Evolutionary conservation across 768 basidiomycete genomes (phyloP), one percentile per base, ranked within the genome.

Genomic region (Leccinum olivaceopallidum): DNA sequence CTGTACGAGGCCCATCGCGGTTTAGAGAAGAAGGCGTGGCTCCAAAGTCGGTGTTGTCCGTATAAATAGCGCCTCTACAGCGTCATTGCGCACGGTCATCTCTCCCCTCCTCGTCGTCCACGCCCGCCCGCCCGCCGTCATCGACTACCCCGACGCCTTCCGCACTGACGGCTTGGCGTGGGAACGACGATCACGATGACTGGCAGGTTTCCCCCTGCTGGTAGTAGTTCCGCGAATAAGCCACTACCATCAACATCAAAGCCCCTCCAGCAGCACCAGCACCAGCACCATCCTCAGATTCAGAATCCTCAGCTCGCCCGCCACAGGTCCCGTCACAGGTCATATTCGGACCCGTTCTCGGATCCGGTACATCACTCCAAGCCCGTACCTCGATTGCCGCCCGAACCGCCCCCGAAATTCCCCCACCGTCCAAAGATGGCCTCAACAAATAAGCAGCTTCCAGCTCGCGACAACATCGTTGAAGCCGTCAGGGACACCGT

Each of bases 401-500:
- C 75, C 37, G 69, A 73, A 39, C 74, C 67, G 6, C 72, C 74
- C 56, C 67, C 70, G 62, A 75, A 75, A 71, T 59, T 60, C 24
- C 63, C 71, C 24, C 61, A 60, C 9, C 65, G 68, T 6, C 48
- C 65, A 57, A 75, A 57, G 67, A 71, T 69, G 65, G 14, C 76
- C 62, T 14, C 66, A 64, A 47, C 65, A 53, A 59, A 60, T 57
- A 77, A 77, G 53, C 75, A 74, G 18, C 67, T 67, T 20, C 76
- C 36, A 36, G 36, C 75, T 62, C 68, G 77, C 44, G 73, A 75
- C 61, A 71, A 79, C 63, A 82, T 87, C 74, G 69, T 80, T 58
- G 85, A 89, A 36, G 84, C 88, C 48, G 83, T 90, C 64, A 80
- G 85, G 64, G 87, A 92, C 61, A 87, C 89, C 54, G 87, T 89